Evolutionary conservation across 208 protist species (phyloP).

Genomic region (Porcisia deanei): DNA sequence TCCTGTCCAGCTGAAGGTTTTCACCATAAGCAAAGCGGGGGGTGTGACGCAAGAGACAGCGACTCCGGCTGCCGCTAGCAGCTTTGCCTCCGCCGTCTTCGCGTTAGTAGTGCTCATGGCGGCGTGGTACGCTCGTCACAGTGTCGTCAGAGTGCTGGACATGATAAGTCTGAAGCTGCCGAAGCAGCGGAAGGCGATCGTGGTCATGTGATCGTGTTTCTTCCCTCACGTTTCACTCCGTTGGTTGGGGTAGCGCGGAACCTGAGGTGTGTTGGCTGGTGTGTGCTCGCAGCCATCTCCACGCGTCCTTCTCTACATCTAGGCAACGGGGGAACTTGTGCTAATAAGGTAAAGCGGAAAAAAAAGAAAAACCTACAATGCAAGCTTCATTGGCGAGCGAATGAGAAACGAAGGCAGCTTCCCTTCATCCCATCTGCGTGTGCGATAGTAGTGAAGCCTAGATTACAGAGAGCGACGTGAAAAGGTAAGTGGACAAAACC

Average conservation of each 20-base stretch:
- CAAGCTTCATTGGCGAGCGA: not conserved
- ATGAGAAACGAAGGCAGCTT: not conserved
- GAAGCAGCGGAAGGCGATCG: conserved; percentile 47
- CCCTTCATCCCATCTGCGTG: too few species aligned
- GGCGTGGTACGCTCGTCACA: conserved; percentile 39
- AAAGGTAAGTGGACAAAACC: not conserved
- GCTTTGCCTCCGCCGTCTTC: conserved; percentile 23
- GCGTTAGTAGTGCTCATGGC: conserved; percentile 30
- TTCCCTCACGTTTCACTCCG: not conserved
- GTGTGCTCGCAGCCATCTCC: not conserved
- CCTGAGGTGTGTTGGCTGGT: not conserved
- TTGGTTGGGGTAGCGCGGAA: not conserved
- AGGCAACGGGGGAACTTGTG: conserved; percentile 1
- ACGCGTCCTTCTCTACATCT: not conserved
- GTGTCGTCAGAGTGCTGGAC: conserved; percentile 38
- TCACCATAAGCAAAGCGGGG: conserved; percentile 20
- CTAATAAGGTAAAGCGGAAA: conserved; percentile 8
- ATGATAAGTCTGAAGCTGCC: conserved; percentile 39
- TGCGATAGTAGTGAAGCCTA: not conserved
- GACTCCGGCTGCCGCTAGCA: conserved; percentile 17
- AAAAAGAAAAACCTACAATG: not conserved
- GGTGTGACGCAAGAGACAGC: not conserved
- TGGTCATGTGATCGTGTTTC: conserved; percentile 20
- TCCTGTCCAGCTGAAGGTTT: conserved; percentile 42
- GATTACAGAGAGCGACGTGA: not conserved